A percentile compares a stretch with the other conserved stretches of the same genome.
These are phyloP conservation scores for Cladosporium sp. DNA, from an alignment of 2,329 filamentous ascomycete species.

Conservation along the genomic window DNA sequence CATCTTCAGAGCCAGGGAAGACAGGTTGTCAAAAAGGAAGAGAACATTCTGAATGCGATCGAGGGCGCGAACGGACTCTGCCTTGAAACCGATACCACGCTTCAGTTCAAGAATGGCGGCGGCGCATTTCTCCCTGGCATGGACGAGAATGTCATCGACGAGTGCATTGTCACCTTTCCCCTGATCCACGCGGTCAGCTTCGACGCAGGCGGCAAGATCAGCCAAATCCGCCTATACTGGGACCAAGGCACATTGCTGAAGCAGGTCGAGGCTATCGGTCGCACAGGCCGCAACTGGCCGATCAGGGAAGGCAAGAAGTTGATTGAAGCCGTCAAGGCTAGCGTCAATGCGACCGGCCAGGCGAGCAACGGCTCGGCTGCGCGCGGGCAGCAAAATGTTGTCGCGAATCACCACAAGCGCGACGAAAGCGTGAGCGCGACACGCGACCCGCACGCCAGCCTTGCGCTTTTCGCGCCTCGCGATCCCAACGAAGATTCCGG, in stretches of 20 bases:
- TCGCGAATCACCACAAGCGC: conserved; percentile 24
- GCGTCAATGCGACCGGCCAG: conserved; percentile 26
- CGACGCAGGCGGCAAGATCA: conserved; percentile 68
- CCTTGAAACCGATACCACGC: conserved; percentile 70
- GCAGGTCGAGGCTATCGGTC: conserved; percentile 88
- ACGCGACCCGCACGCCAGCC: conserved; percentile 54
- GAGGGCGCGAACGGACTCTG: conserved; percentile 65
- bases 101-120: conserved; percentile 76
- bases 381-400: conserved; percentile 19
- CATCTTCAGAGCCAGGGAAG: conserved; percentile 67
- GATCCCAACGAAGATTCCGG: conserved; percentile 51
- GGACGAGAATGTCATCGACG: conserved; percentile 89
- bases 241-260: conserved; percentile 91
- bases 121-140: conserved; percentile 81
- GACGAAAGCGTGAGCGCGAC: conserved; percentile 29
- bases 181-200: conserved; percentile 92
- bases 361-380: conserved; percentile 21
- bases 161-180: conserved; percentile 70
- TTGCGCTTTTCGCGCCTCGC: conserved; percentile 68
- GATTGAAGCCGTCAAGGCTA: conserved; percentile 51
- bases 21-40: conserved; percentile 74
- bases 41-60: conserved; percentile 67
- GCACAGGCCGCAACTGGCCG: conserved; percentile 87
- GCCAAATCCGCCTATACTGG: conserved; percentile 85
- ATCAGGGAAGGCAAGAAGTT: conserved; percentile 84